Evolutionary conservation across 805 yeast genomes (phyloP).

Genomic region (Spathaspora girioi): DNA sequence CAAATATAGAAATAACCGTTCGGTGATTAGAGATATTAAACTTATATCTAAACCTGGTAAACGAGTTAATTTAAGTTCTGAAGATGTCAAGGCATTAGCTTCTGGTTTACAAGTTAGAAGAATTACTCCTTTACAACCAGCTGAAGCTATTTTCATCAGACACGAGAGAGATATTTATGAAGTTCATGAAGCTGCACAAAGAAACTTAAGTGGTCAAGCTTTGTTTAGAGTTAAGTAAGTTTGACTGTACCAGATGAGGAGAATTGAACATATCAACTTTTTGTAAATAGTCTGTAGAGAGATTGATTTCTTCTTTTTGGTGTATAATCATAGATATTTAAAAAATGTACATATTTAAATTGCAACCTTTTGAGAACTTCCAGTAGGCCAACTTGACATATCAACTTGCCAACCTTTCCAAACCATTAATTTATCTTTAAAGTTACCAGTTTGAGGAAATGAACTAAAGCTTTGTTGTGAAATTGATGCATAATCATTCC

Average conservation of each 20-base stretch:
- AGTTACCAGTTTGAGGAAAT: slow-evolving; percentile 39
- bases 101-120: slow-evolving; percentile 72
- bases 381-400: slow-evolving; percentile 76
- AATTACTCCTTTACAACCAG: slow-evolving; percentile 80
- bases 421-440: slow-evolving; percentile 54
- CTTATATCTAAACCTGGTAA: slow-evolving; percentile 85
- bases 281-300: slow-evolving; percentile 4
- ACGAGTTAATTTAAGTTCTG: slow-evolving; percentile 56
- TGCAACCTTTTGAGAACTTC: slow-evolving; percentile 44
- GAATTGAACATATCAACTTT: no score
- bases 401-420: slow-evolving; percentile 89
- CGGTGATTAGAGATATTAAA: slow-evolving; percentile 69
- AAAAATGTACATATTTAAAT: slow-evolving; percentile 14
- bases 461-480: slow-evolving; percentile 18
- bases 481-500: slow-evolving; percentile 26
- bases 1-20: slow-evolving; percentile 76
- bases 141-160: slow-evolving; percentile 77
- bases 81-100: slow-evolving; percentile 70
- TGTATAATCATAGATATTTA: not conserved
- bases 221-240: slow-evolving; percentile 67
- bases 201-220: slow-evolving; percentile 69
- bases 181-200: slow-evolving; percentile 80
- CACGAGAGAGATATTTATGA: slow-evolving; percentile 55
- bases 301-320: no score
- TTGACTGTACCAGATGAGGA: no score